Conservation (phyloP, 352 stramenopile genomes). For the Phytophthora hibernalis region DNA sequence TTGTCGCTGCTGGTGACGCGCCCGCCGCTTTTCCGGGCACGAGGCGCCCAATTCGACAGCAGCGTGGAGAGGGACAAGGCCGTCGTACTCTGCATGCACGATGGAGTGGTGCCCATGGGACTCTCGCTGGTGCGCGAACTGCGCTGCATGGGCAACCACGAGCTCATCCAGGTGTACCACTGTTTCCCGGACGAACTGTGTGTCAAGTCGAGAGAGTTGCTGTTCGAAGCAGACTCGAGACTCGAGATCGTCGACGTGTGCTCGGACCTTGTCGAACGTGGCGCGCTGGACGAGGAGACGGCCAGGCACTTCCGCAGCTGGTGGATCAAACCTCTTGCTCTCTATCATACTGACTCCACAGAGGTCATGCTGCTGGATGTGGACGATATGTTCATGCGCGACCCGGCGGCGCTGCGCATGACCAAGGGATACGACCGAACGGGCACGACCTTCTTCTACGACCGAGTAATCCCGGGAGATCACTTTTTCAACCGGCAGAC, state of each 20-base stretch:
- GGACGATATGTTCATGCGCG: slow-evolving; percentile 53
- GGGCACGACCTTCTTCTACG: slow-evolving; percentile 78
- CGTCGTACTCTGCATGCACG: slow-evolving; percentile 54
- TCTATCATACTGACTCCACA: slow-evolving; percentile 51
- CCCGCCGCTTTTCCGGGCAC: slow-evolving; percentile 18
- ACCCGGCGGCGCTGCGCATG: slow-evolving; percentile 48
- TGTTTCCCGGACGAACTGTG: slow-evolving; percentile 54
- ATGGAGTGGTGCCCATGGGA: slow-evolving; percentile 46
- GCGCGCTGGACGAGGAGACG: slow-evolving; percentile 8
- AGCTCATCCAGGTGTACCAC: slow-evolving; percentile 62
- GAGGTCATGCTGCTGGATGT: slow-evolving; percentile 69
- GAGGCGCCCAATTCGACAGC: slow-evolving; percentile 24
- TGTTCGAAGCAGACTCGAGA: slow-evolving; percentile 35
- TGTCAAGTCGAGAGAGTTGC: slow-evolving; percentile 27
- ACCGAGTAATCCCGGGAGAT: slow-evolving; percentile 49
- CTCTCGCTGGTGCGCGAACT: slow-evolving; percentile 55
- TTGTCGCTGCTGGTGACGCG: slow-evolving; percentile 9
- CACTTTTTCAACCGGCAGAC: slow-evolving; percentile 45
- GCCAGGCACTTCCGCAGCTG: slow-evolving; percentile 52
- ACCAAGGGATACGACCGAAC: slow-evolving; percentile 48
- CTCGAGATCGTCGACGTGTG: slow-evolving; percentile 60
- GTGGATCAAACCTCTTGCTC: slow-evolving; percentile 67
- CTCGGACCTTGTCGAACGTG: slow-evolving; percentile 27
- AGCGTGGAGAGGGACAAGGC: slow-evolving; percentile 33
- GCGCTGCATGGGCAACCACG: slow-evolving; percentile 49